Evolutionary conservation across 2,329 filamentous ascomycete species (phyloP), one percentile per base, ranked within the genome.

Genomic region (Cladosporium halotolerans): DNA sequence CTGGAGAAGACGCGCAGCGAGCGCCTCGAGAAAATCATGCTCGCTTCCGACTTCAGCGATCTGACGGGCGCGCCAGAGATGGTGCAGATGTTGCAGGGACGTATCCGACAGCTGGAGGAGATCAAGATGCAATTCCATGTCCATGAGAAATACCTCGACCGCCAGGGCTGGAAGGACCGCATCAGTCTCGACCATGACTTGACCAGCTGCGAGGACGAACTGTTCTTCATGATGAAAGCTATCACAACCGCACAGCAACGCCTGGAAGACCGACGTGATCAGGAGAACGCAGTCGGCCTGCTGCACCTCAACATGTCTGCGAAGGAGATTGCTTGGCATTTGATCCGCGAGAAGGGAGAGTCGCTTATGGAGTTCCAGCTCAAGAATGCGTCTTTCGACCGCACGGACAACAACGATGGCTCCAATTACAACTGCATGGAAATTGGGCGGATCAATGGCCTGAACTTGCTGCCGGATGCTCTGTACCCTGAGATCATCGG

Each of bases 211-310:
- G 93, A 97, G 68, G 93, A 99, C 64, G 95, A 99, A 70, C 73
- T 99, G 8, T 99, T 99, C 78, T 99, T 99, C 73, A 88, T 99
- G 76, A 97, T 99, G 93, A 97, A 99, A 65, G 95, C 93, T 38
- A 99, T 99, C 67, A 99, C 93, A 1, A 95, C 90, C 2, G 95
- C 92, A 4, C 93, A 99, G 70, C 80, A 90, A 55, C 93, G 91
- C 67, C 84, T 83, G 58, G 83, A 86, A 48, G 89, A 95, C 56
- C 81, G 80, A 44, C 69, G 74, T 50, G 77, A 82, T 46, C 82
- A 83, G 6, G 81, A 89, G 58, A 62, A 64, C 33, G 86, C 84
- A 53, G 91, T 82, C 55, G 90, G 90, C 5, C 76, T 96, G 39
- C 71, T 99, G 51, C 85, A 89, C 62, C 96, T 92, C 87, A 93